A percentile compares a stretch with the other conserved stretches of the same genome.
Conservation (phyloP, 345 rosid species). For the Litchi chinensis region DNA sequence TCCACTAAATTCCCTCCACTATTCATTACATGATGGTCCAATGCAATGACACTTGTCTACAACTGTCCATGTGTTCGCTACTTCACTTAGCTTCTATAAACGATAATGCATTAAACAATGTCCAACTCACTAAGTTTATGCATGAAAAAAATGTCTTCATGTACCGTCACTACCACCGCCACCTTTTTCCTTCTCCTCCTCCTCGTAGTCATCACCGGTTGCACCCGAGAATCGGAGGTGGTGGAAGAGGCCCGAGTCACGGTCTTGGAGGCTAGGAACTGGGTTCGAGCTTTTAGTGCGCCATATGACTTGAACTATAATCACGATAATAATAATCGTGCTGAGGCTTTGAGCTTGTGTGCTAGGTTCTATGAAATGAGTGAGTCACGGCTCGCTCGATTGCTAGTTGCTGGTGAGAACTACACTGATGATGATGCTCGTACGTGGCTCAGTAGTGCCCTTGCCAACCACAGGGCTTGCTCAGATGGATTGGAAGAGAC, state of each 20-base stretch:
- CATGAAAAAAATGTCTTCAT: neutral
- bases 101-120: neutral
- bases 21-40: neutral
- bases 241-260: slow-evolving; percentile 39
- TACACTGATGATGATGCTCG: slow-evolving; percentile 48
- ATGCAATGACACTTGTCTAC: neutral
- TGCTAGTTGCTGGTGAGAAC: slow-evolving; percentile 31
- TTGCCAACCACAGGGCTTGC: slow-evolving; percentile 59
- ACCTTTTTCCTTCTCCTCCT: slow-evolving; percentile 32
- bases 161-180: slow-evolving; percentile 18
- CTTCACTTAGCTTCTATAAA: neutral
- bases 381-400: slow-evolving; percentile 45
- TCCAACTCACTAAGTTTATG: slow-evolving; percentile 4
- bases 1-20: too few relatives aligned
- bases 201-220: slow-evolving; percentile 32
- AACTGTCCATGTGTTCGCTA: slow-evolving; percentile 4
- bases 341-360: slow-evolving; percentile 47
- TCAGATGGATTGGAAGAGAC: slow-evolving; percentile 53
- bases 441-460: slow-evolving; percentile 62
- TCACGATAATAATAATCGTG: slow-evolving; percentile 6
- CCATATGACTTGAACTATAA: slow-evolving; percentile 7
- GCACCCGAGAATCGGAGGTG: slow-evolving; percentile 30
- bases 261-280: slow-evolving; percentile 33
- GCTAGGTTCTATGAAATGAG: slow-evolving; percentile 53
- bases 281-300: slow-evolving; percentile 20